Conservation (phyloP, 768 basidiomycete species). For the Auricularia heimuer region DNA sequence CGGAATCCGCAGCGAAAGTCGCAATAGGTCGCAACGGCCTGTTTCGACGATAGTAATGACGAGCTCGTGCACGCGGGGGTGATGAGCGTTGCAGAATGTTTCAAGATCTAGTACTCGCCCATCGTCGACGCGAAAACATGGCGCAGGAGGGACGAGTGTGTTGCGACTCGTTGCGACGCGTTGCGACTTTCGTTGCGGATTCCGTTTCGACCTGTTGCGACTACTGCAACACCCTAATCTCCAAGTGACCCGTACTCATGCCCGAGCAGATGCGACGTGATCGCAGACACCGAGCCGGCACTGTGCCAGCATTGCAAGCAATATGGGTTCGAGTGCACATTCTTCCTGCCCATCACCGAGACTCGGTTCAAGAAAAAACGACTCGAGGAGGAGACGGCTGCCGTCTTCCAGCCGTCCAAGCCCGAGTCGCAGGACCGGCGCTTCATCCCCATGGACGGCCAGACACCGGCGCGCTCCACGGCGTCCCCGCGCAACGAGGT, state of each 20-base stretch:
- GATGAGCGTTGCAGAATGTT: too few species aligned
- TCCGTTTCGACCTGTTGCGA: too few species aligned
- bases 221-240: too few species aligned
- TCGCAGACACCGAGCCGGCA: conserved; percentile 66
- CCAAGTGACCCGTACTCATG: not conserved
- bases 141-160: too few species aligned
- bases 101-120: too few species aligned
- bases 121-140: too few species aligned
- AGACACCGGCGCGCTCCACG: conserved; percentile 20
- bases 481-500: conserved; percentile 39
- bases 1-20: too few species aligned
- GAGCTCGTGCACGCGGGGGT: too few species aligned
- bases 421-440: not conserved
- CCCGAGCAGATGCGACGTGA: conserved; percentile 63
- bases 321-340: conserved; percentile 89
- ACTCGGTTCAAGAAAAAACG: conserved; percentile 98
- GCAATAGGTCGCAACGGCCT: not conserved
- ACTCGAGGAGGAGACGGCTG: conserved; percentile 53
- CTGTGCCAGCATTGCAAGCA: conserved; percentile 93
- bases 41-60: too few species aligned
- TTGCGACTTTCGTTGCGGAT: too few species aligned
- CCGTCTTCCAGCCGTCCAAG: not conserved
- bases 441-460: not conserved
- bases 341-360: conserved; percentile 96
- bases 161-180: too few species aligned